Percentiles rank a stretch among this genome's conserved stretches.
Evolutionary conservation across 2,329 filamentous ascomycete genomes (phyloP).

Genomic region (Chaetothyriales sp.): DNA sequence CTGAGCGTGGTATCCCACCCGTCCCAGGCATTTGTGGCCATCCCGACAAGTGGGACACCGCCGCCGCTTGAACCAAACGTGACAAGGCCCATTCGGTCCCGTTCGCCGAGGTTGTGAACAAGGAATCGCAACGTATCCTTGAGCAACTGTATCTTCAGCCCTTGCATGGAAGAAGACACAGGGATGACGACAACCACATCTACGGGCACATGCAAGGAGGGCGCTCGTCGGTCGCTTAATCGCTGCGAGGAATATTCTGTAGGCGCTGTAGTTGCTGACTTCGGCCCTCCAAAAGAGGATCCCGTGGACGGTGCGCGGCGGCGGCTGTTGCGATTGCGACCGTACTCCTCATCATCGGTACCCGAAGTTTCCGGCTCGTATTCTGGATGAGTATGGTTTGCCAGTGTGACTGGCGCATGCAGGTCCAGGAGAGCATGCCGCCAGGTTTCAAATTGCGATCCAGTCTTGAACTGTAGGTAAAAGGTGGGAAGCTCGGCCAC

Average conservation of each 20-base stretch:
- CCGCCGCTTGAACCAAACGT: constrained; percentile 92
- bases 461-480: constrained; percentile 75
- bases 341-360: constrained; percentile 73
- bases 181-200: constrained; percentile 95
- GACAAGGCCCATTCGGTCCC: constrained; percentile 91
- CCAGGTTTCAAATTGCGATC: constrained; percentile 77
- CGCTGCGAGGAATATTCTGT: constrained; percentile 78
- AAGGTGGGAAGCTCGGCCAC: constrained; percentile 88
- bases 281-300: constrained; percentile 65
- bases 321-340: constrained; percentile 34
- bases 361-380: constrained; percentile 69
- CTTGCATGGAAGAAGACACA: constrained; percentile 96
- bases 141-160: constrained; percentile 91
- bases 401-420: constrained; percentile 46
- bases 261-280: constrained; percentile 72
- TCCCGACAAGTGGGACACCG: constrained; percentile 87
- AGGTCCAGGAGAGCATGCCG: constrained; percentile 74
- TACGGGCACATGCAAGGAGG: constrained; percentile 68
- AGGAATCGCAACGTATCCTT: constrained; percentile 86
- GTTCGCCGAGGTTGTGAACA: constrained; percentile 73
- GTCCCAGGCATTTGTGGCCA: constrained; percentile 89
- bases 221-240: constrained; percentile 24
- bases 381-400: constrained; percentile 48
- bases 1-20: constrained; percentile 78
- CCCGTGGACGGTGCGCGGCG: constrained; percentile 69